Evolutionary conservation across 164 flowering plant genomes (phyloP), one percentile per base, ranked within the genome.

Genomic region (Pachysandra terminalis): DNA sequence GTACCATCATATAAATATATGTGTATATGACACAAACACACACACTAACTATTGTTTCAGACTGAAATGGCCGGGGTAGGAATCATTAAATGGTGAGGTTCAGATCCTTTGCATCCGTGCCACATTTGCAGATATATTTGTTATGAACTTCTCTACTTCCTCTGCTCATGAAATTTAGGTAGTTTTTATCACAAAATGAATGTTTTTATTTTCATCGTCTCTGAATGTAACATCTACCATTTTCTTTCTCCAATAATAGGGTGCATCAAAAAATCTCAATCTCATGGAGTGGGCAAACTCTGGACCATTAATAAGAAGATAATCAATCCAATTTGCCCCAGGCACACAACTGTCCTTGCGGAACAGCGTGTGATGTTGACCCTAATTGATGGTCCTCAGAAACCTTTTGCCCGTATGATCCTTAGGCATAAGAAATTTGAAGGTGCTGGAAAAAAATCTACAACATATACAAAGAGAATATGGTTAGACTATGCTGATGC

Each of bases 261-360:
- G 98, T 6, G 96, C 98, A n/a, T 94, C 98, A 19, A 94, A 87
- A 68, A 94, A 94, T 82, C 88, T 91, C 41, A 91, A 94, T 79
- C 95, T 94, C 26, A 94, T 94, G 98, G 98, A 94, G 70, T 91
- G 98, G 98, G 97, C 81, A 94, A 94, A 72, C 86, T 94, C 23
- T 94, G 98, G 98, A 88, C 87, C 9, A 91, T 91, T 61, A 94
- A 94, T 73, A 94, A 94, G 86, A 91, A 85, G 80, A 86, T 91
- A 24, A 86, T 94, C 65, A 96, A 91, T 79, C 96, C 98, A 51
- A 86, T 94, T 22, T 94, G 98, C 70, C 90, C 98, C 21, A 82
- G 98, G 74, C 96, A 94, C 70, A 94, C 97, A 48, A 95, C 96
- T 64, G 87, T 94, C 49, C 65, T 86, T 78, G 88, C 78, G 64